Evolutionary conservation across 2,329 filamentous ascomycete genomes (phyloP), one percentile per base, ranked within the genome.

Genomic region (Colletotrichum gloeosporioides): DNA sequence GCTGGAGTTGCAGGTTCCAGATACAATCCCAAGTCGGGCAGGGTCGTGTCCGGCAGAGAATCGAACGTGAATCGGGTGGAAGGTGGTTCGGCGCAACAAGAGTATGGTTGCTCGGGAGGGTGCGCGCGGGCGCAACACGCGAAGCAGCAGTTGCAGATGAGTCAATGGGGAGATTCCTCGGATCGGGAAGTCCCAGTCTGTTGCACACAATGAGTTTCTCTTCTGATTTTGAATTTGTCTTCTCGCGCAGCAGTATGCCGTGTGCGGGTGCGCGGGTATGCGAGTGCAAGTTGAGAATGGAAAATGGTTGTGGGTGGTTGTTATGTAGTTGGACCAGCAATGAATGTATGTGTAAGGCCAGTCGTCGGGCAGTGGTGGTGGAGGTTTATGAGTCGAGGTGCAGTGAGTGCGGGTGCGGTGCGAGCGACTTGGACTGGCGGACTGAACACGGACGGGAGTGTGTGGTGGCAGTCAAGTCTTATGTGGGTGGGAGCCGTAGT

Each of bases 401-500:
- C 16, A 49, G 57, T 57, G 63, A n/a, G 63, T 68, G 59, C 57
- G 49, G 59, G 63, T 67, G 59, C 32, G 49, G 59, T 75, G 68
- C 69, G 55, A 34, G 73, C 72, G 73, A 68, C 73, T 44, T 44
- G 71, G 73, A 62, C 69, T 68, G 63, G 29, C 55, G 69, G 49
- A 39, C 36, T n/a, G 18, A n/a, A n/a, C 39, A 71, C 36, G 64
- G 69, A 59, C 13, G 63, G 57, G 57, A 73, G 63, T 66, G 70
- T 49, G 65, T 34, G 71, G 74, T 76, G 71, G 74, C 64, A 75
- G 74, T 76, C 71, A 69, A 72, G 73, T 76, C 71, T 76, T 76
- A 75, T 76, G 74, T 76, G 74, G 74, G 74, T 67, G 74, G 74
- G 74, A 76, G 65, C 61, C 55, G 65, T 74, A 76, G 71, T 62